Conservation (phyloP, 2,329 filamentous ascomycete genomes). For the Phialemonium atrogriseum region DNA sequence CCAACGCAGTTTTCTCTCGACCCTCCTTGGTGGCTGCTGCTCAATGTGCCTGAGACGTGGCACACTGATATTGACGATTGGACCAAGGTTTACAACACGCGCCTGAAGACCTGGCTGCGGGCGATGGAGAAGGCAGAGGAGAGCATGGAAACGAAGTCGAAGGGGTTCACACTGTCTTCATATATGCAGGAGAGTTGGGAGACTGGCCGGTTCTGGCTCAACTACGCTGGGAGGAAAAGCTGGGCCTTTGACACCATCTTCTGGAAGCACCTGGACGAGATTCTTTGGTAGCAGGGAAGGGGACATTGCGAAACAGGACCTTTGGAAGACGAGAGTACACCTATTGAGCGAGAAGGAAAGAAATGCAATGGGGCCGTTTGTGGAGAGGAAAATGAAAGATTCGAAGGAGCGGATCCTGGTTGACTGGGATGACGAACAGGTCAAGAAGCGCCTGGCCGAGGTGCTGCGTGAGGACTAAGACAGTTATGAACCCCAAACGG, state of each 20-base stretch:
- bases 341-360: slow-evolving; percentile 17
- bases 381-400: slow-evolving; percentile 20
- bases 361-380: slow-evolving; percentile 19
- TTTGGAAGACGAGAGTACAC: slow-evolving; percentile 19
- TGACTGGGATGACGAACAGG: slow-evolving; percentile 15
- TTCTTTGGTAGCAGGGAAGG: slow-evolving; percentile 13
- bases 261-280: slow-evolving; percentile 16
- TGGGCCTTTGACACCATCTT: slow-evolving; percentile 19
- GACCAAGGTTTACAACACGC: slow-evolving; percentile 20
- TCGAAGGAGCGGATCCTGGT: slow-evolving; percentile 15
- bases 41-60: slow-evolving; percentile 24
- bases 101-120: slow-evolving; percentile 23
- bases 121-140: slow-evolving; percentile 22
- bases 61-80: slow-evolving; percentile 21
- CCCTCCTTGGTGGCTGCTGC: slow-evolving; percentile 26
- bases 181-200: slow-evolving; percentile 19
- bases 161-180: slow-evolving; percentile 10
- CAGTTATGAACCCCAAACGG: too few species aligned
- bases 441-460: slow-evolving; percentile 9
- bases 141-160: background rate
- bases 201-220: slow-evolving; percentile 15
- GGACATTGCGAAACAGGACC: slow-evolving; percentile 6
- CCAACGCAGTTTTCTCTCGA: slow-evolving; percentile 20
- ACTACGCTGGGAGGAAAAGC: slow-evolving; percentile 16
- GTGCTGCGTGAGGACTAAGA: slow-evolving; percentile 13